phyloP scores from a whole-genome alignment of 164 flowering plant species.

The Aristolochia contorta region DNA sequence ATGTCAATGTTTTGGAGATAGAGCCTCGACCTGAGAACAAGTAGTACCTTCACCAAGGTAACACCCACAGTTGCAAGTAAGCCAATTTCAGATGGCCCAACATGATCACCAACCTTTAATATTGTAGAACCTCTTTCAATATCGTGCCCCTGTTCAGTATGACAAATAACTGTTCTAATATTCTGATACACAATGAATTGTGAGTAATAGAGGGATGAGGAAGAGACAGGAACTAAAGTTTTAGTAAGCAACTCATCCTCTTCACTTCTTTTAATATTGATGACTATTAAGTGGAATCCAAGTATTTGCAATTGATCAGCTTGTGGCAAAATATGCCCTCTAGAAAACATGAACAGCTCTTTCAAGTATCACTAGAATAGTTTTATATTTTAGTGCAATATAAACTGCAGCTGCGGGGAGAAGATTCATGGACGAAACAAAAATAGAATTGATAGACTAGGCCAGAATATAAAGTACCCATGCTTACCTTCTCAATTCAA shows the following conservation, averaged over 20 bases:
- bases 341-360: too few relatives aligned
- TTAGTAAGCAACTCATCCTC: not conserved
- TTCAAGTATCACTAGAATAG: too few relatives aligned
- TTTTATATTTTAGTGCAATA: too few relatives aligned
- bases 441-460: too few relatives aligned
- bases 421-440: too few relatives aligned
- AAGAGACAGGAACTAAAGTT: not conserved
- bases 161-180: not conserved
- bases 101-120: constrained; percentile 57
- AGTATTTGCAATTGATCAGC: too few relatives aligned
- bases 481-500: too few relatives aligned
- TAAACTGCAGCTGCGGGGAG: too few relatives aligned
- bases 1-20: not conserved
- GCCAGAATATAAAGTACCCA: too few relatives aligned
- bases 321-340: too few relatives aligned
- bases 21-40: not conserved
- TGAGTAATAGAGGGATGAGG: not conserved
- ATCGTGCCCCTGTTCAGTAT: constrained; percentile 63
- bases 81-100: constrained; percentile 83
- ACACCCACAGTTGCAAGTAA: constrained; percentile 79
- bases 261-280: too few relatives aligned
- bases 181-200: not conserved
- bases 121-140: constrained; percentile 59
- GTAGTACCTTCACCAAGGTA: constrained; percentile 62
- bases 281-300: too few relatives aligned